Percentiles rank a stretch among this genome's conserved stretches.
These are phyloP conservation scores for Chaetomidium leptoderma DNA, from an alignment of 495 filamentous ascomycete species.

Conservation along the genomic window DNA sequence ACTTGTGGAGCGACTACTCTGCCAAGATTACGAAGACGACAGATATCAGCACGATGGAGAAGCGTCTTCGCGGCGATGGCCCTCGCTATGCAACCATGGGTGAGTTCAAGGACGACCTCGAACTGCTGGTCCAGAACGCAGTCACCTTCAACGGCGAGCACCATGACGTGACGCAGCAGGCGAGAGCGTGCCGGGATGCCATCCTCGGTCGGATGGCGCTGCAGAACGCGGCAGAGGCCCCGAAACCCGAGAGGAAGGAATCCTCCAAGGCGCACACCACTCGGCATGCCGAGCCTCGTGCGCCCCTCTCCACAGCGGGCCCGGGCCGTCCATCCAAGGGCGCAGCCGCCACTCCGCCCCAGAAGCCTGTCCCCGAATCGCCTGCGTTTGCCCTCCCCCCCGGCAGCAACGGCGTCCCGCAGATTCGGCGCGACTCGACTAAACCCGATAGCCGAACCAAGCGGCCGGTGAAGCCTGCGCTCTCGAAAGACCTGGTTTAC, in stretches of 20 bases:
- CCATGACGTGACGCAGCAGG: conserved; percentile 65
- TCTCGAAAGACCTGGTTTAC: conserved; percentile 81
- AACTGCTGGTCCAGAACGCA: conserved; percentile 71
- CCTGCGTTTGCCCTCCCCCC: conserved; percentile 77
- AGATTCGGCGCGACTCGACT: conserved; percentile 86
- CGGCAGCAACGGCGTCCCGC: conserved; percentile 65
- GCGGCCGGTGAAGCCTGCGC: conserved; percentile 88
- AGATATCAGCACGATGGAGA: conserved; percentile 79
- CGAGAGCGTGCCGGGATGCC: conserved; percentile 54
- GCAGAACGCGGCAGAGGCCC: conserved; percentile 46
- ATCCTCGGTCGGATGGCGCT: conserved; percentile 57
- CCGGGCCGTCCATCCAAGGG: conserved; percentile 27
- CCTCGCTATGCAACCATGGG: conserved; percentile 58
- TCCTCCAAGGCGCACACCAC: conserved; percentile 47
- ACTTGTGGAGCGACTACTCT: conserved; percentile 58
- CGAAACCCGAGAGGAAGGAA: conserved; percentile 52
- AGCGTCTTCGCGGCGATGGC: conserved; percentile 66
- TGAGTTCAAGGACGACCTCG: conserved; percentile 65
- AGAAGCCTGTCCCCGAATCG: conserved; percentile 40
- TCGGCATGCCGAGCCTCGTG: conserved; percentile 41
- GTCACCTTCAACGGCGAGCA: conserved; percentile 73
- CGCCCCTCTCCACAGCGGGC: conserved; percentile 43
- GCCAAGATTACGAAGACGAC: conserved; percentile 70
- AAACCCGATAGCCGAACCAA: conserved; percentile 75
- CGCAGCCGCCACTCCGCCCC: conserved; percentile 23